Conservation (phyloP, 768 basidiomycete species). For the Podaxis mareebaensis region DNA sequence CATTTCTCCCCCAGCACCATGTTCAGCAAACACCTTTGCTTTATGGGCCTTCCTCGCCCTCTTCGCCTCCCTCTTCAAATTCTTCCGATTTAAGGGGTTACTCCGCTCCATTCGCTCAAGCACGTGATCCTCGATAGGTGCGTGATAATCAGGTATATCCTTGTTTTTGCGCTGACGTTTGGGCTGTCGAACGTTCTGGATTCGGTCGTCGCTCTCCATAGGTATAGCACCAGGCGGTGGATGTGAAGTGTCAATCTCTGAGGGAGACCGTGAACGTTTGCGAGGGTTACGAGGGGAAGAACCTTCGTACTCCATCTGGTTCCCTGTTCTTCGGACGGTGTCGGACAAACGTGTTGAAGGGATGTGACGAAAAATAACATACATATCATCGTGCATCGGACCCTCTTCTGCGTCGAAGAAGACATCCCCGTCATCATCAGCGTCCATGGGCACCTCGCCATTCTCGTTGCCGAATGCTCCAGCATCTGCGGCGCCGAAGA, state of each 20-base stretch:
- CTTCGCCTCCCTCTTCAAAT: constrained; percentile 67
- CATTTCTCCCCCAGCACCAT: constrained; percentile 34
- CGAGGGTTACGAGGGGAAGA: constrained; percentile 32
- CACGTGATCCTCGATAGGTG: constrained; percentile 47
- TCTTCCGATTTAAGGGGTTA: constrained; percentile 61
- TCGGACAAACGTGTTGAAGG: constrained; percentile 18
- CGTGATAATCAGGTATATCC: constrained; percentile 54
- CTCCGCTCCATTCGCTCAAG: constrained; percentile 45
- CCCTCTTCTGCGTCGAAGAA: constrained; percentile 45
- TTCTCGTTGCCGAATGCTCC: constrained; percentile 65
- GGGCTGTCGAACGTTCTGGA: constrained; percentile 41
- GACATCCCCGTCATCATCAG: constrained; percentile 42
- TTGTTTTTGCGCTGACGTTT: constrained; percentile 63
- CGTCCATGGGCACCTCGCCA: constrained; percentile 45
- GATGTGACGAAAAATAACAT: constrained; percentile 17
- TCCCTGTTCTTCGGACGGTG: constrained; percentile 21
- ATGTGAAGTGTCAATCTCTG: constrained; percentile 20
- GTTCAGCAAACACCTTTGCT: constrained; percentile 13
- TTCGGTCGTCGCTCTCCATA: constrained; percentile 21
- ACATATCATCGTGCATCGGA: constrained; percentile 42
- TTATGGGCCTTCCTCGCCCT: constrained; percentile 54
- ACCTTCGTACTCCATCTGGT: constrained; percentile 37
- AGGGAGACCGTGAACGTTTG: constrained; percentile 42
- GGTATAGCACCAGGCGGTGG: constrained; percentile 10
- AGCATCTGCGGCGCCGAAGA: constrained; percentile 80